These are phyloP conservation scores for Curvularia hawaiiensis DNA, from an alignment of 2,329 filamentous ascomycete species.

Conservation along the genomic window DNA sequence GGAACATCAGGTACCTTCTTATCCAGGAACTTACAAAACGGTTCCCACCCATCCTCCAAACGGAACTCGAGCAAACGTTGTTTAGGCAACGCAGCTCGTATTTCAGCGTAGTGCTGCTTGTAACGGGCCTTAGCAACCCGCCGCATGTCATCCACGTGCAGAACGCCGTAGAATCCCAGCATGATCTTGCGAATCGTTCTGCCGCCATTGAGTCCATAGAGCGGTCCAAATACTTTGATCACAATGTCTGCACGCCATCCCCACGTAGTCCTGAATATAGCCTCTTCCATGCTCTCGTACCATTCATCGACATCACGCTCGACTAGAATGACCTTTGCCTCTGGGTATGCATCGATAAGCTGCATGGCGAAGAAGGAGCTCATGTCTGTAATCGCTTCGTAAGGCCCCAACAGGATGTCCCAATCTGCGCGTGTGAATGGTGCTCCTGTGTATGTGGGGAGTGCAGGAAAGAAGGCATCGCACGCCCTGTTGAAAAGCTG, in stretches of 20 bases:
- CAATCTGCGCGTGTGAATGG: conserved; percentile 47
- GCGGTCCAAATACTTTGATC: conserved; percentile 5
- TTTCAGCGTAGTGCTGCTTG: conserved; percentile 18
- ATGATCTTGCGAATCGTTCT: conserved; percentile 12
- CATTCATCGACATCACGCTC: conserved; percentile 28
- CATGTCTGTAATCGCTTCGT: conserved; percentile 40
- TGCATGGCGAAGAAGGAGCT: conserved; percentile 27
- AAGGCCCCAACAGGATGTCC: conserved; percentile 53
- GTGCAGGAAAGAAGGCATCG: conserved; percentile 8
- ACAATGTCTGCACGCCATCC: conserved; percentile 6
- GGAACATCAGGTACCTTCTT: conserved; percentile 22
- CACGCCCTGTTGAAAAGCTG: conserved; percentile 6
- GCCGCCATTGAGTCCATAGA: conserved; percentile 7
- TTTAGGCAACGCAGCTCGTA: conserved; percentile 24
- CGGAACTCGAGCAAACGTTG: conserved; percentile 28
- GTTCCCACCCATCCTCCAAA: conserved; percentile 28
- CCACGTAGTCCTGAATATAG: conserved; percentile 17
- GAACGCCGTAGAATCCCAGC: conserved; percentile 7
- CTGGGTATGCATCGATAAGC: conserved; percentile 32
- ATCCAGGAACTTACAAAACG: conserved; percentile 32
- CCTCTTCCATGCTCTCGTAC: conserved; percentile 26
- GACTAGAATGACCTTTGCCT: conserved; percentile 37
- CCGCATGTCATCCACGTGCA: conserved; percentile 6
- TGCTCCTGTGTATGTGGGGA: conserved; percentile 5
- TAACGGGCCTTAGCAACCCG: conserved; percentile 14